Evolutionary conservation across 306 rosid species (phyloP), one percentile per base, ranked within the genome.

Genomic region (Mimosa pudica): DNA sequence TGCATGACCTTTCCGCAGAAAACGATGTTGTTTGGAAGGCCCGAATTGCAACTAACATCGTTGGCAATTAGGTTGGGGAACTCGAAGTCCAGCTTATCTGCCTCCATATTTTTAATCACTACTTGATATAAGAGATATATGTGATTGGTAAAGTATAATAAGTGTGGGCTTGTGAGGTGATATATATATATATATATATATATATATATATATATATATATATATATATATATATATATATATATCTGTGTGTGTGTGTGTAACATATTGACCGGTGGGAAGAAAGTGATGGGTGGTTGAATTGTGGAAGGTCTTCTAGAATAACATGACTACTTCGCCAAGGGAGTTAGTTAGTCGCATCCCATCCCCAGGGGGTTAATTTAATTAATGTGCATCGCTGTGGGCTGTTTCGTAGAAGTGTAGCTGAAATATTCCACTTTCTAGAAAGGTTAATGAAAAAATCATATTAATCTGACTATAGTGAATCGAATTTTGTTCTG

Each of bases 1-100:
- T 24, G 30, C 30, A 80, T 80, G 36, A 86, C 32, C 75, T 74
- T 80, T 32, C 87, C 87, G 52, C 76, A 86, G 70, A 83, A 83
- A 73, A 86, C 83, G 38, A 83, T 60, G 74, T 77, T 61, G 81
- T 77, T 80, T 5, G 57, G 49, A 38, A 17, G 16, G 4, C 67
- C 70, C 3, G 78, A 3, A 2, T 5, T 13, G 18, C 44, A 61
- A 6, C 1, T n/a, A 2, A 49, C 18, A 46, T 10, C 10, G 48
- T 10, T 6, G 48, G 14, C 14, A 79, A 0, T 7, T 6, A 54
- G 2, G 10, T 38, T 16, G 6, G 87, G 86, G 55, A 83, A 86
- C 54, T 86, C 76, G 30, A 86, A 86, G 11, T 69, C 82, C 54
- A 76, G 55, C 60, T n/a, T 75, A 32, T n/a, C n/a, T 38, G 49